A percentile compares a stretch with the other conserved stretches of the same genome.
Conservation (phyloP, 192 early-diverging fungal genomes). For the Coemansia sp. region DNA sequence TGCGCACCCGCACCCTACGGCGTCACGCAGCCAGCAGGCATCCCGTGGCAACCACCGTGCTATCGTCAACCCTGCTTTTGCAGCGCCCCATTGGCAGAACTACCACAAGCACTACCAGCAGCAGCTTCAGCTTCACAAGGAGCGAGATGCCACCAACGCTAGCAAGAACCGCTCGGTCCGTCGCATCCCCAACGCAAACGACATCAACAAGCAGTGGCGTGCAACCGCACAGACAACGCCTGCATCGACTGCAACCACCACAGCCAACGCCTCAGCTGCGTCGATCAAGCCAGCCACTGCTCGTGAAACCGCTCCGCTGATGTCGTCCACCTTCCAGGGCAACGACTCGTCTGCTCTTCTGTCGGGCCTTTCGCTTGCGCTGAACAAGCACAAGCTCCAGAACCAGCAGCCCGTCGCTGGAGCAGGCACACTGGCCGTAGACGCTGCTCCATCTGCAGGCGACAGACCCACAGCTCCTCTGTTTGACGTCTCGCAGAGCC, state of each 20-base stretch:
- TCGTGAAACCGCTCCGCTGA: constrained; percentile 16
- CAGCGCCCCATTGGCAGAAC: constrained; percentile 46
- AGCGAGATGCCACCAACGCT: constrained; percentile 15
- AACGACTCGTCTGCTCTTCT: constrained; percentile 41
- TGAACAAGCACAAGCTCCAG: constrained; percentile 39
- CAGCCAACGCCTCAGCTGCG: constrained; percentile 15
- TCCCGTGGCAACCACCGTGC: constrained; percentile 34
- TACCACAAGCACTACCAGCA: constrained; percentile 43
- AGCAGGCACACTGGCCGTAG: neutral
- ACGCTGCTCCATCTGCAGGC: neutral
- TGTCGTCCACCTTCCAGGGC: constrained; percentile 50
- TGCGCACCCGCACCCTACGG: constrained; percentile 11
- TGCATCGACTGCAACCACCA: constrained; percentile 5
- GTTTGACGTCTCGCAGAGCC: constrained; percentile 35
- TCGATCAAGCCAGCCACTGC: constrained; percentile 13
- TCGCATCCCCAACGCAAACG: constrained; percentile 41
- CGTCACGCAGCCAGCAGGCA: constrained; percentile 34
- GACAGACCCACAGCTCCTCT: constrained; percentile 22
- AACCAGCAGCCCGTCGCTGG: neutral
- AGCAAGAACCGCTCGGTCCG: constrained; percentile 30
- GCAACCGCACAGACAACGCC: constrained; percentile 19
- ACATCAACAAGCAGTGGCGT: constrained; percentile 53
- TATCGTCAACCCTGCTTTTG: constrained; percentile 27
- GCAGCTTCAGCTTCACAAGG: constrained; percentile 38
- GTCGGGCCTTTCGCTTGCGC: constrained; percentile 45